phyloP scores from a whole-genome alignment of 2,329 filamentous ascomycete species.

The Calonectria leucothoes region DNA sequence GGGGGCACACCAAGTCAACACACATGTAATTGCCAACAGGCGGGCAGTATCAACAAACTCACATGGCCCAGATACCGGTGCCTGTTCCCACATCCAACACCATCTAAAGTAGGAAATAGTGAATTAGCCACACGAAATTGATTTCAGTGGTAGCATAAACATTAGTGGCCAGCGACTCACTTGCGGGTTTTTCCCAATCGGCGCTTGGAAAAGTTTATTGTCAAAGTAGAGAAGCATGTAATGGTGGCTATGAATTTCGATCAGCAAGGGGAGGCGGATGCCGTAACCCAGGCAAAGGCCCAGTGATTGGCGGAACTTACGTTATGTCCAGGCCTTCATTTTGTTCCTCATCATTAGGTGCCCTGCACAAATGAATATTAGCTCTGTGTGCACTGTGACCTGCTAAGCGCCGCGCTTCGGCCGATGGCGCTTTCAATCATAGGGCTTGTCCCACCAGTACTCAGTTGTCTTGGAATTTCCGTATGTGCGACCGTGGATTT shows the following conservation, averaged over 20 bases:
- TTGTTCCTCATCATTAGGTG: conserved; percentile 26
- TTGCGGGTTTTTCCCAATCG: conserved; percentile 18
- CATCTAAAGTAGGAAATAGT: neutral
- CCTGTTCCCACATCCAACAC: conserved; percentile 24
- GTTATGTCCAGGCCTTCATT: conserved; percentile 34
- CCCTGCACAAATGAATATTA: conserved; percentile 1
- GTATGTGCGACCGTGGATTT: conserved; percentile 32
- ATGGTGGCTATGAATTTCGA: conserved; percentile 11
- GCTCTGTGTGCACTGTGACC: neutral
- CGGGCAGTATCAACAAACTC: neutral
- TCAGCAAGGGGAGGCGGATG: neutral
- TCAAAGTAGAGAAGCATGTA: conserved; percentile 32
- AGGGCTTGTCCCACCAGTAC: conserved; percentile 24
- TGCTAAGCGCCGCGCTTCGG: neutral
- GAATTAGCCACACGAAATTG: neutral
- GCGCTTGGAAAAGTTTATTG: conserved; percentile 30
- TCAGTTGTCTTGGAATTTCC: conserved; percentile 34
- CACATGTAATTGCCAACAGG: neutral
- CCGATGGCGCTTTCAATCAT: neutral
- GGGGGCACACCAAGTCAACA: neutral
- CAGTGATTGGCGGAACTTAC: conserved; percentile 23
- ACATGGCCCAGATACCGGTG: conserved; percentile 24
- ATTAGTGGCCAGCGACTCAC: neutral
- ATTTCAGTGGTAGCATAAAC: neutral
- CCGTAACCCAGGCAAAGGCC: neutral